Evolutionary conservation across 352 stramenopile genomes (phyloP).

Genomic region (Elongisporangium anandrum): DNA sequence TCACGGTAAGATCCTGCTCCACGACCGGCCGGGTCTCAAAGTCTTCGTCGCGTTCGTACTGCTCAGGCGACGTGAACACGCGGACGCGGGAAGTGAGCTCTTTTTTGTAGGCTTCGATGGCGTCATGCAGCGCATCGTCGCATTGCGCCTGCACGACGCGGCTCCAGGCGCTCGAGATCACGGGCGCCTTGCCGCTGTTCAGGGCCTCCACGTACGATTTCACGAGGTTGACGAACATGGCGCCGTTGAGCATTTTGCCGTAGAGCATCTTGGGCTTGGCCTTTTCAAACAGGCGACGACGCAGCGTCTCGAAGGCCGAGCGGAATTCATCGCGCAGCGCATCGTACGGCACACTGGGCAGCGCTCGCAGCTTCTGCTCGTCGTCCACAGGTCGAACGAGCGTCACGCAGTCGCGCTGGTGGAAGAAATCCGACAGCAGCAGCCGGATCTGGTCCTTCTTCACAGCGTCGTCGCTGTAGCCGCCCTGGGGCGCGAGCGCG

Average conservation of each 20-base stretch:
- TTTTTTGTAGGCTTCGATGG: constrained; percentile 73
- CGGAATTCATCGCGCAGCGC: constrained; percentile 84
- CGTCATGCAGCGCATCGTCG: constrained; percentile 72
- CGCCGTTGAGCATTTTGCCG: constrained; percentile 79
- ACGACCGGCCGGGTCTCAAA: constrained; percentile 26
- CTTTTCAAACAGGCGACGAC: constrained; percentile 67
- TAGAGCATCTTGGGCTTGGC: constrained; percentile 83
- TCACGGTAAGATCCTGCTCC: constrained; percentile 18
- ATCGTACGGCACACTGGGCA: constrained; percentile 64
- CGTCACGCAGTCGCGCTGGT: constrained; percentile 86
- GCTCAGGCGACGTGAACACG: constrained; percentile 40
- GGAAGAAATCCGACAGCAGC: constrained; percentile 79
- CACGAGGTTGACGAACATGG: constrained; percentile 85
- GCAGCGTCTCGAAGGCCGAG: constrained; percentile 62
- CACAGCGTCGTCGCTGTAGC: constrained; percentile 72
- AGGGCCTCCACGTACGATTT: constrained; percentile 80
- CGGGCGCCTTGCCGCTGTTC: constrained; percentile 82
- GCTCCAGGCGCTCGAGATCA: constrained; percentile 88
- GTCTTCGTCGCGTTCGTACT: constrained; percentile 49
- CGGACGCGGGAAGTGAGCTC: constrained; percentile 52
- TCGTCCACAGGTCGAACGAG: constrained; percentile 86
- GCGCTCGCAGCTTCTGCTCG: constrained; percentile 71
- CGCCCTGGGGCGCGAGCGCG: constrained; percentile 73
- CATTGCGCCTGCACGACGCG: constrained; percentile 84
- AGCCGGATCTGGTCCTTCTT: constrained; percentile 80